Evolutionary conservation across 257 asterid species (phyloP).

Genomic region (Petunia secreta): DNA sequence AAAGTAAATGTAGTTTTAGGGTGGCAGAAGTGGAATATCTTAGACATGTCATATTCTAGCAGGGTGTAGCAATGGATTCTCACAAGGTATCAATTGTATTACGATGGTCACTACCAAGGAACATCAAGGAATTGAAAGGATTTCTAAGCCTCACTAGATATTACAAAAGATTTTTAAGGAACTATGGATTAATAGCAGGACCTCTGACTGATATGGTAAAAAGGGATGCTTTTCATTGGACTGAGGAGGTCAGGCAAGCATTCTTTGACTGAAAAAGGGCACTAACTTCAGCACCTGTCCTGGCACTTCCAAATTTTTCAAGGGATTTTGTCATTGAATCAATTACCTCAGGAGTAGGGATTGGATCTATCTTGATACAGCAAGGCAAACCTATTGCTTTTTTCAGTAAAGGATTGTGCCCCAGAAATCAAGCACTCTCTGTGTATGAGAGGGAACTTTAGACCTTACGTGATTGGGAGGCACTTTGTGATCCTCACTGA

Average conservation of each 20-base stretch:
- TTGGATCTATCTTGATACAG: too few species aligned
- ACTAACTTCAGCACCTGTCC: background rate
- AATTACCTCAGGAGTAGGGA: background rate
- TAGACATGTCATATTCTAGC: too few species aligned
- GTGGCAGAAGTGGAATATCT: too few species aligned
- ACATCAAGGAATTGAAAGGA: too few species aligned
- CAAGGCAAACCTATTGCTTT: too few species aligned
- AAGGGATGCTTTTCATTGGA: background rate
- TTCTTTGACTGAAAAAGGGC: background rate
- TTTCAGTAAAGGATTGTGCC: too few species aligned
- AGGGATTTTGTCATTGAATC: background rate
- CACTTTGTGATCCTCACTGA: background rate
- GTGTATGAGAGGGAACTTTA: background rate
- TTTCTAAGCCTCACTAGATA: background rate
- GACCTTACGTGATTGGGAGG: background rate
- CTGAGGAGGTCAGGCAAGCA: background rate
- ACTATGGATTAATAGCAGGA: background rate
- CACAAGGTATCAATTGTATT: too few species aligned
- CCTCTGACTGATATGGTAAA: background rate
- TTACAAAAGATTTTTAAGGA: background rate
- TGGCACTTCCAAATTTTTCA: background rate
- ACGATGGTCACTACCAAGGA: too few species aligned
- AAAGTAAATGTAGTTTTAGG: background rate
- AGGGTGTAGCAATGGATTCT: too few species aligned
- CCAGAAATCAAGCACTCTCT: background rate